A percentile compares a stretch with the other conserved stretches of the same genome.
Conservation (phyloP, 441 rosid species). For the Erodium moschatum region DNA sequence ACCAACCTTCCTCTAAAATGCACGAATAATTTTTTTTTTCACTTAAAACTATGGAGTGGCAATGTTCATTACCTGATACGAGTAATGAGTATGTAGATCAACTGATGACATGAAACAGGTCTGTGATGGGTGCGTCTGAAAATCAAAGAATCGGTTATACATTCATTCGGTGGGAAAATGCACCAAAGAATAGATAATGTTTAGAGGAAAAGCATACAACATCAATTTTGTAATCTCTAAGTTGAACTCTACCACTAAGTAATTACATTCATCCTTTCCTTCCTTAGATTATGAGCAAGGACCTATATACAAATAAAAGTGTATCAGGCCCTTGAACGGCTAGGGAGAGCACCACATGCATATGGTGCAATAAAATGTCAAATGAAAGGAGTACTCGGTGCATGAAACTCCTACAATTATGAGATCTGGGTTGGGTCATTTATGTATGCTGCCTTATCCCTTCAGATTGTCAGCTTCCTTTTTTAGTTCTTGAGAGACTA, state of each 20-base stretch:
- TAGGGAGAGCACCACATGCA: not conserved
- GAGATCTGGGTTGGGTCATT: too few species aligned
- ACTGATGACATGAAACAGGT: slow-evolving; percentile 98
- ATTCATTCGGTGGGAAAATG: not conserved
- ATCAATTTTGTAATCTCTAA: not conserved
- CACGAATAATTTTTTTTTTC: not conserved
- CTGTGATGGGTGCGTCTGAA: slow-evolving; percentile 93
- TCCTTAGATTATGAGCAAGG: not conserved
- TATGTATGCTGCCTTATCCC: too few species aligned
- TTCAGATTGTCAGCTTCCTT: too few species aligned
- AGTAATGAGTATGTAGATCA: slow-evolving; percentile 95
- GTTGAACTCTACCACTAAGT: not conserved
- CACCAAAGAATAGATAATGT: not conserved
- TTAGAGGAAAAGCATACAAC: not conserved
- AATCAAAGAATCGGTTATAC: slow-evolving; percentile 21
- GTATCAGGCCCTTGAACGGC: not conserved
- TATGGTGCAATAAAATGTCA: too few species aligned
- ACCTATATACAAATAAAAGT: too few species aligned
- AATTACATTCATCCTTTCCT: not conserved
- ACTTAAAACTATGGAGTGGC: not conserved
- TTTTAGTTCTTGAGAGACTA: too few species aligned
- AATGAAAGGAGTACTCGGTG: too few species aligned
- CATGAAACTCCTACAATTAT: too few species aligned
- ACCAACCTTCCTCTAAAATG: not conserved
- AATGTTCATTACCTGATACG: slow-evolving; percentile 52